Evolutionary conservation across 2,329 filamentous ascomycete species (phyloP).

Genomic region (Fusarium nisikadoi): DNA sequence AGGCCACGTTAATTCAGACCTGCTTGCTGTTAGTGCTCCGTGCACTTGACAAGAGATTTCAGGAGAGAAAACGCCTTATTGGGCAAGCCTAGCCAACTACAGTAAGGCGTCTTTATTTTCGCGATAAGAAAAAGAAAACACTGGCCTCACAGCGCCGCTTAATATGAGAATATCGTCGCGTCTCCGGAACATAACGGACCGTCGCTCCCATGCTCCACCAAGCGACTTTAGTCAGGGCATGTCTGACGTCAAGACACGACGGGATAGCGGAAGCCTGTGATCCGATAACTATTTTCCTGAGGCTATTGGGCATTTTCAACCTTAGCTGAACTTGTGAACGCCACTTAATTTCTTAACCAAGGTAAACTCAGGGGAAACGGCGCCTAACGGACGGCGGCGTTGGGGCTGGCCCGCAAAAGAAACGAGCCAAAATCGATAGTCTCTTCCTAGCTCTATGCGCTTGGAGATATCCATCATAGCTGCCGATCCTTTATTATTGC

Average conservation of each 20-base stretch:
- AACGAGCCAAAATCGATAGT: background rate
- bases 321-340: background rate
- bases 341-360: background rate
- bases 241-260: rapidly evolving
- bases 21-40: background rate
- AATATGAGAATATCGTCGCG: background rate
- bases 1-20: conserved; percentile 43
- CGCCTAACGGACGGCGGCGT: background rate
- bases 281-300: background rate
- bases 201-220: background rate
- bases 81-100: background rate
- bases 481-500: background rate
- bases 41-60: background rate
- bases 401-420: background rate
- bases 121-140: background rate
- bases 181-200: background rate
- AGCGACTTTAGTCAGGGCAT: no score
- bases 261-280: background rate
- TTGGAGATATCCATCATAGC: background rate
- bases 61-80: background rate
- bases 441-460: background rate
- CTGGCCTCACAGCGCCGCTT: rapidly evolving
- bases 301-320: background rate
- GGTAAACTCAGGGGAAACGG: background rate
- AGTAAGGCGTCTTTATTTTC: background rate